phyloP scores from a whole-genome alignment of 495 filamentous ascomycete species.

The Chaetomidium leptoderma region DNA sequence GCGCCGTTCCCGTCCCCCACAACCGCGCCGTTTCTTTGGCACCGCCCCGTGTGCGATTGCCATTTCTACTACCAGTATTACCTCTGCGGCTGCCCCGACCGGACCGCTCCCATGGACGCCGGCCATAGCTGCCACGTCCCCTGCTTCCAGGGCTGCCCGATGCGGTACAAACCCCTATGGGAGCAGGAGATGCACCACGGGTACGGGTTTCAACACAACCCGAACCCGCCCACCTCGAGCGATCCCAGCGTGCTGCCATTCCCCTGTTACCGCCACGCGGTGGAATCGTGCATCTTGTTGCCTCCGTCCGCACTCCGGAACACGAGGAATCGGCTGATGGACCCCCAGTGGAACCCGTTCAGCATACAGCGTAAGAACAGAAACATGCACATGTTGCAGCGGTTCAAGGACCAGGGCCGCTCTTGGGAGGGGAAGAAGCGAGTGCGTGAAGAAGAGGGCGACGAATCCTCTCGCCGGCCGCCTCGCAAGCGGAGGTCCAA shows the following conservation, averaged over 20 bases:
- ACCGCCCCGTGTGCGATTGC: conserved; percentile 2
- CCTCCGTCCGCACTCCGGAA: neutral
- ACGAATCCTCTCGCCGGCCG: neutral
- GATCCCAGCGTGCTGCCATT: conserved; percentile 9
- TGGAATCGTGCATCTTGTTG: conserved; percentile 2
- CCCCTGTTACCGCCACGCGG: conserved; percentile 7
- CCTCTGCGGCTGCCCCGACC: conserved; percentile 15
- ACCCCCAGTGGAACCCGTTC: neutral
- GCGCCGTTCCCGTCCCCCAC: neutral
- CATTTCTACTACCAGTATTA: conserved; percentile 9
- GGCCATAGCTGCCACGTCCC: neutral
- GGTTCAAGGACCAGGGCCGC: neutral
- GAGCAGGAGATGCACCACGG: neutral
- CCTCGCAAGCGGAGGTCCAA: neutral
- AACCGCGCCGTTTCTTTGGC: neutral
- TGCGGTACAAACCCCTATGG: neutral
- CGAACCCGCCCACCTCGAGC: neutral
- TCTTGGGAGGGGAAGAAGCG: neutral
- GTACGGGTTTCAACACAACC: neutral
- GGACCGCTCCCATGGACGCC: no score
- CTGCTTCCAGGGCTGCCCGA: neutral
- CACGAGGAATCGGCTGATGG: neutral
- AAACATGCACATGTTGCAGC: neutral
- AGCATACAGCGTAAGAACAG: neutral
- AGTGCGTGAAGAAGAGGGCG: neutral